A percentile compares a stretch with the other conserved stretches of the same genome.
phyloP scores from a whole-genome alignment of 495 filamentous ascomycete genomes.

The Cudoniella acicularis region DNA sequence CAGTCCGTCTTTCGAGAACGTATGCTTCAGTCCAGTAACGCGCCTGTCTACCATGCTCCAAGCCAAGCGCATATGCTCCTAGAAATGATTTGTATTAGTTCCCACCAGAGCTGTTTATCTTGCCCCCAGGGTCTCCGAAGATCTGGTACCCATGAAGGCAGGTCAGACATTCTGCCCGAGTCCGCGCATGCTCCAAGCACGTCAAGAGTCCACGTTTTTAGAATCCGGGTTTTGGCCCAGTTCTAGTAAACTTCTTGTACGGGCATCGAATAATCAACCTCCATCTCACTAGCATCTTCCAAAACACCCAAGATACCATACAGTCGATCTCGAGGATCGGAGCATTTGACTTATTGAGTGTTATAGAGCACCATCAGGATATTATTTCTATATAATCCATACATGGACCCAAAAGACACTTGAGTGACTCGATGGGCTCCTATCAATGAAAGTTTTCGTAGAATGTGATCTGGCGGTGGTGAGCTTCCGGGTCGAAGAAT shows the following conservation, averaged over 20 bases:
- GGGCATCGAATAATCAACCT: not conserved
- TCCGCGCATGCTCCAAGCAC: not conserved
- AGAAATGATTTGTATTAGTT: too few species aligned
- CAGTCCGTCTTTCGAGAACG: too few species aligned
- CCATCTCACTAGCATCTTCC: not conserved
- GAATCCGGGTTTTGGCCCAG: not conserved
- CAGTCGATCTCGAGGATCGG: not conserved
- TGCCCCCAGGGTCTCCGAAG: not conserved
- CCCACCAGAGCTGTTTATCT: not conserved
- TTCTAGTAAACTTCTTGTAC: not conserved
- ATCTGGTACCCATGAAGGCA: slow-evolving; percentile 2
- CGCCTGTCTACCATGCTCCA: too few species aligned
- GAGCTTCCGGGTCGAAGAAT: not conserved
- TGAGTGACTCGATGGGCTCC: slow-evolving; percentile 5
- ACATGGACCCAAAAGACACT: not conserved
- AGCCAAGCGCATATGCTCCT: too few species aligned
- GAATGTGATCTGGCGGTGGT: not conserved
- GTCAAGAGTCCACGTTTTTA: not conserved
- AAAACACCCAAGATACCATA: not conserved
- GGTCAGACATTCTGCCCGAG: not conserved
- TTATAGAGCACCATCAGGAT: not conserved
- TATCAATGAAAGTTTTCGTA: not conserved
- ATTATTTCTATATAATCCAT: not conserved
- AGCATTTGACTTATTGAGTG: slow-evolving; percentile 3
- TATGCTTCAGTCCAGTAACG: too few species aligned